Conservation (phyloP, 1,284 basidiomycete species). For the Athelia sp. region DNA sequence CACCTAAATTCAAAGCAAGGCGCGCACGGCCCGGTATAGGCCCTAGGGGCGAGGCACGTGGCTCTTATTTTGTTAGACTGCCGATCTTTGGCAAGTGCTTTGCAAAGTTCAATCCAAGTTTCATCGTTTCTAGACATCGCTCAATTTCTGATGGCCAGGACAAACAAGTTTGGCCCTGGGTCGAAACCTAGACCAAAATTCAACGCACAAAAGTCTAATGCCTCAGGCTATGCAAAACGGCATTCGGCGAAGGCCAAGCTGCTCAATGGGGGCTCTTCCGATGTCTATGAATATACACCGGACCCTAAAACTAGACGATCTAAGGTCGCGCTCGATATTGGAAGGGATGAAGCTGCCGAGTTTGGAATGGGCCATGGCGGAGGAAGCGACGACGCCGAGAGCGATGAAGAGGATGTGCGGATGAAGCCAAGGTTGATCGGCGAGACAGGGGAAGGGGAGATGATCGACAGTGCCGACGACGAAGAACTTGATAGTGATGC, state of each 20-base stretch:
- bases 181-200: not conserved
- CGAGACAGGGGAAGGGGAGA: slow-evolving; percentile 52
- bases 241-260: slow-evolving; percentile 37
- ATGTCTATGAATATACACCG: slow-evolving; percentile 58
- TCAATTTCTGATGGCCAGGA: not conserved
- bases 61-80: no score
- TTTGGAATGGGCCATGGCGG: slow-evolving; percentile 32
- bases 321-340: slow-evolving; percentile 49
- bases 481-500: slow-evolving; percentile 78
- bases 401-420: slow-evolving; percentile 28
- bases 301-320: slow-evolving; percentile 47
- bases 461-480: slow-evolving; percentile 63
- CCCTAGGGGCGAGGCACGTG: no score
- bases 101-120: no score
- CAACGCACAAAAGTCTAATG: slow-evolving; percentile 28
- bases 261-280: slow-evolving; percentile 13
- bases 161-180: not conserved
- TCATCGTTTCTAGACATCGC: no score
- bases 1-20: no score
- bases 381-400: slow-evolving; percentile 33
- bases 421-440: slow-evolving; percentile 50
- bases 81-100: no score
- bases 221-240: slow-evolving; percentile 49
- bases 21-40: no score
- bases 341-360: slow-evolving; percentile 48